A percentile compares a stretch with the other conserved stretches of the same genome.
Evolutionary conservation across 2,329 filamentous ascomycete genomes (phyloP).

Genomic region (Fusarium nygamai): DNA sequence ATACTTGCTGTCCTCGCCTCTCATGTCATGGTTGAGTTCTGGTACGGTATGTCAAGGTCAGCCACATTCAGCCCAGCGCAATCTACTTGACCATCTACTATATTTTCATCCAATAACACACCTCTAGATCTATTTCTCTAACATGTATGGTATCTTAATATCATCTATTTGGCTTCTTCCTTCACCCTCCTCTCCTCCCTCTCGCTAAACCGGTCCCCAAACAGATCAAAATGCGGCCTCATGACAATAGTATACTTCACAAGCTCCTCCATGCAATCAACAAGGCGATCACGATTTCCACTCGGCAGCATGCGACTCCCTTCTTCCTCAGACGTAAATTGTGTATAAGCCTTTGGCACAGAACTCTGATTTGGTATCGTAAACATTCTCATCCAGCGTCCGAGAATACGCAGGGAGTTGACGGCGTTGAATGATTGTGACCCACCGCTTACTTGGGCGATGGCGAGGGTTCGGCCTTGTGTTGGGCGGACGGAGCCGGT

Average conservation of each 20-base stretch:
- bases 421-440: not conserved
- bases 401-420: accelerated
- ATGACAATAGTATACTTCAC: conserved; percentile 4
- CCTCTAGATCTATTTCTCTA: accelerated
- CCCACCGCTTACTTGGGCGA: not conserved
- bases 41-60: accelerated
- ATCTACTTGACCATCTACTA: not conserved
- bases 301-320: not conserved
- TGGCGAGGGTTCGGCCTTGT: not conserved
- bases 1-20: not conserved
- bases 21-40: too few species aligned
- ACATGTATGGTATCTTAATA: accelerated
- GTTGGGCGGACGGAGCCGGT: not conserved
- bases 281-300: not conserved
- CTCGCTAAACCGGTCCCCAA: not conserved
- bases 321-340: not conserved
- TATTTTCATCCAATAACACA: not conserved
- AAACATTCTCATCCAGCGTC: conserved; percentile 8
- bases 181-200: not conserved
- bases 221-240: not conserved
- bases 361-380: not conserved
- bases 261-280: conserved; percentile 4
- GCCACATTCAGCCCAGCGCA: too few species aligned
- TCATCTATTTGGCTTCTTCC: not conserved
- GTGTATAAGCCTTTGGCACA: not conserved